Evolutionary conservation across 306 rosid species (phyloP).

Genomic region (Corylus avellana): DNA sequence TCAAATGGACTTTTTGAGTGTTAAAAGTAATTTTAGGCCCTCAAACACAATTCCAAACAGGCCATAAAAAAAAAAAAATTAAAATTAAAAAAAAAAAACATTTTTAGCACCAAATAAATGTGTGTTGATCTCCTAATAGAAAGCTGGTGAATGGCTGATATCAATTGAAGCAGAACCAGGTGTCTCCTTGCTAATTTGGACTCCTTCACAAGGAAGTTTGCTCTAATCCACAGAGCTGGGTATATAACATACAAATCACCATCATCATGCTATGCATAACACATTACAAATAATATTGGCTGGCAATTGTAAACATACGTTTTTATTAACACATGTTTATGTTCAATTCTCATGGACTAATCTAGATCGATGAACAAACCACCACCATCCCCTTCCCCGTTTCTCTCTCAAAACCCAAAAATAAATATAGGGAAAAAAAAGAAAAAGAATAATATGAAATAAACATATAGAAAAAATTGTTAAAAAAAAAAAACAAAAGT

Average conservation of each 20-base stretch:
- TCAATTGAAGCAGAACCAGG: not conserved
- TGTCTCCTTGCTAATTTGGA: not conserved
- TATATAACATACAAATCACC: not conserved
- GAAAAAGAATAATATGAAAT: not conserved
- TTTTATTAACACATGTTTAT: not conserved
- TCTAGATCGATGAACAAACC: not conserved
- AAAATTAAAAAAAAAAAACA: not conserved
- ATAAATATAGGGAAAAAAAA: not conserved
- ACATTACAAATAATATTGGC: not conserved
- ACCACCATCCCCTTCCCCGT: not conserved
- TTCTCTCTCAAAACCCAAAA: not conserved
- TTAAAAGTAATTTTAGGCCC: no score
- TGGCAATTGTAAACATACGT: not conserved
- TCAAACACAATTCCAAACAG: no score
- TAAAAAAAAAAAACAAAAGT: not conserved
- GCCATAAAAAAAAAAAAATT: no score
- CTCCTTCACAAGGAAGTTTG: not conserved
- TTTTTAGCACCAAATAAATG: not conserved
- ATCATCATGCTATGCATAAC: not conserved
- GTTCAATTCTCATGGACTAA: not conserved
- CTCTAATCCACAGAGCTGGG: not conserved
- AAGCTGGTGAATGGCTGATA: not conserved
- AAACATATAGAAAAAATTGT: constrained; percentile 4
- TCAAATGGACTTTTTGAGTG: no score
- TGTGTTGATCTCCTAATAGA: not conserved